Conservation (phyloP, 805 yeast genomes). For the Wickerhamiella lipophila region DNA sequence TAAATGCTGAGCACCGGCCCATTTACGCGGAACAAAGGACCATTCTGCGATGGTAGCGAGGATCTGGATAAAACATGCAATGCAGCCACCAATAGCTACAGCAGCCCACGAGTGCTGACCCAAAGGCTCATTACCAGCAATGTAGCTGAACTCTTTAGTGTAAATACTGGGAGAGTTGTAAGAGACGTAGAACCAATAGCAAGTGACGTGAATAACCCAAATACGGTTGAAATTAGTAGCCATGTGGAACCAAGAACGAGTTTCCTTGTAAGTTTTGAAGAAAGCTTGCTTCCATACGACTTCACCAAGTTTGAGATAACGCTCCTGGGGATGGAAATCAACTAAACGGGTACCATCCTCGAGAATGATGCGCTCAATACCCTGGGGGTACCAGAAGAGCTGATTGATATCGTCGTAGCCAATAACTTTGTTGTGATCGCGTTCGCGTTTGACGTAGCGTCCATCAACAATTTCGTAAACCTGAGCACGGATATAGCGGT, state of each 20-base stretch:
- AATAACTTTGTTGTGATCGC: slow-evolving; percentile 49
- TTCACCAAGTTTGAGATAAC: slow-evolving; percentile 81
- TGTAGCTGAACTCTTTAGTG: slow-evolving; percentile 75
- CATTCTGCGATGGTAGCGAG: slow-evolving; percentile 84
- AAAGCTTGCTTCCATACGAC: slow-evolving; percentile 85
- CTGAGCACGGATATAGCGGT: slow-evolving; percentile 54
- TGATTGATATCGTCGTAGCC: slow-evolving; percentile 98
- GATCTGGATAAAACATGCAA: slow-evolving; percentile 72
- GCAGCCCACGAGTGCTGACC: slow-evolving; percentile 89
- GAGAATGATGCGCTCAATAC: slow-evolving; percentile 80
- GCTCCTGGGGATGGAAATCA: slow-evolving; percentile 79
- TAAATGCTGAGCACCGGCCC: slow-evolving; percentile 99
- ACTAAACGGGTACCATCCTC: slow-evolving; percentile 88
- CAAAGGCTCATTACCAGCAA: slow-evolving; percentile 72
- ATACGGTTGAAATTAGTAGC: slow-evolving; percentile 94
- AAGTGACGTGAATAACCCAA: slow-evolving; percentile 83
- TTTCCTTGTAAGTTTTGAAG: slow-evolving; percentile 90
- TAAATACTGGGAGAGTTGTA: slow-evolving; percentile 86
- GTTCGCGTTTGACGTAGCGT: slow-evolving; percentile 46
- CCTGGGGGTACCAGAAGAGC: slow-evolving; percentile 99
- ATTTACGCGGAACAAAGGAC: slow-evolving; percentile 91
- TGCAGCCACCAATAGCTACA: slow-evolving; percentile 80
- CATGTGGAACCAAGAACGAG: slow-evolving; percentile 95
- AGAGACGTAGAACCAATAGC: slow-evolving; percentile 92
- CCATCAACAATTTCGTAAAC: slow-evolving; percentile 48